Evolutionary conservation across 306 rosid genomes (phyloP).

Genomic region (Dalbergia oliveri): DNA sequence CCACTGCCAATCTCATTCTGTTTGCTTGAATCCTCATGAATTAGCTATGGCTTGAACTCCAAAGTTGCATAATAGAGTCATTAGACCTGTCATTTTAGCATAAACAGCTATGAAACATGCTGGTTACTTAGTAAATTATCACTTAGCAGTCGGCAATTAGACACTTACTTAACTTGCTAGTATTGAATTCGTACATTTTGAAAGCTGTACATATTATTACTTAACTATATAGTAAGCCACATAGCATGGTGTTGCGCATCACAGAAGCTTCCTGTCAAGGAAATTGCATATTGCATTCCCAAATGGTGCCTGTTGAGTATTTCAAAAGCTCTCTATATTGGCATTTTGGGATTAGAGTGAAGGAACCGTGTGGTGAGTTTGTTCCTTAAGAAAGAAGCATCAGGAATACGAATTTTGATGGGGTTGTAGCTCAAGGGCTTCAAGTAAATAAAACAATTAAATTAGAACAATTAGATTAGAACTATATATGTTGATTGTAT

Average conservation of each 20-base stretch:
- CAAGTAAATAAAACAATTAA: slow-evolving; percentile 13
- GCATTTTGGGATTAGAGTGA: slow-evolving; percentile 44
- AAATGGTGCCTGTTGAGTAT: not conserved
- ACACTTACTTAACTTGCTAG: slow-evolving; percentile 14
- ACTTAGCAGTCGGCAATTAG: slow-evolving; percentile 39
- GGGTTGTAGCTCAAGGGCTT: slow-evolving; percentile 16
- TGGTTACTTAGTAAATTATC: slow-evolving; percentile 48
- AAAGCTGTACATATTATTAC: slow-evolving; percentile 44
- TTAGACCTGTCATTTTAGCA: slow-evolving; percentile 43
- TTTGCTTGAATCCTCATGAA: slow-evolving; percentile 7
- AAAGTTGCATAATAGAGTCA: slow-evolving; percentile 36
- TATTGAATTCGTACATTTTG: slow-evolving; percentile 41
- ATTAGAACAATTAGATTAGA: not conserved
- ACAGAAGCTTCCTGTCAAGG: slow-evolving; percentile 27
- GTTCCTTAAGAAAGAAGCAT: slow-evolving; percentile 51
- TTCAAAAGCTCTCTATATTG: not conserved
- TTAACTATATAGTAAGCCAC: slow-evolving; percentile 36
- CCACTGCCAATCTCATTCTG: slow-evolving; percentile 9
- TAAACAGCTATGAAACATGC: slow-evolving; percentile 55
- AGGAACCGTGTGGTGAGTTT: slow-evolving; percentile 55
- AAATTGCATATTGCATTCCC: slow-evolving; percentile 44
- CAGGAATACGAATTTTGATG: slow-evolving; percentile 50
- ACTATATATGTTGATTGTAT: slow-evolving; percentile 52
- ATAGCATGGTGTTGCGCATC: slow-evolving; percentile 24
- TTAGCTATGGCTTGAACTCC: slow-evolving; percentile 31